Evolutionary conservation across 2,329 filamentous ascomycete genomes (phyloP).

Genomic region (Claviceps sp.): DNA sequence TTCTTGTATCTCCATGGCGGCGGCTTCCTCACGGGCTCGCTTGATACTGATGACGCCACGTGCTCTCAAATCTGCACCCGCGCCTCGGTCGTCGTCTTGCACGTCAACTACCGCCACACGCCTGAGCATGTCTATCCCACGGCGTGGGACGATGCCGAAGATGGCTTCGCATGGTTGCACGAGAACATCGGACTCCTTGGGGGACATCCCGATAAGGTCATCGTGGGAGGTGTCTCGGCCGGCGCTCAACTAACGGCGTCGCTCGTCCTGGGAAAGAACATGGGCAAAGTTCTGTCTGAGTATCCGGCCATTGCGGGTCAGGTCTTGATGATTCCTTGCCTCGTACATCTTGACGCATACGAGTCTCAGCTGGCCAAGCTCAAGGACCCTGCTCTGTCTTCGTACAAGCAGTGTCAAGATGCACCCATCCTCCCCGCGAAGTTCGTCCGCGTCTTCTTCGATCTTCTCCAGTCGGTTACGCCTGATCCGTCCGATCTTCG

Average conservation of each 20-base stretch:
- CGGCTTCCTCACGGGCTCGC: not conserved
- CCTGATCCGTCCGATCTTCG: not conserved
- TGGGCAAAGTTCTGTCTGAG: not conserved
- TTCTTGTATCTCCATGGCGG: not conserved
- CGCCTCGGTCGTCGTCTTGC: not conserved
- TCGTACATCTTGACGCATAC: not conserved
- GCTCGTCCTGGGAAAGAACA: not conserved
- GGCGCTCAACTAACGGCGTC: not conserved
- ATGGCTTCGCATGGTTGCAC: not conserved
- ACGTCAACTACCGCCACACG: not conserved
- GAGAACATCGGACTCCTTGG: not conserved
- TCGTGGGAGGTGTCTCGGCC: not conserved
- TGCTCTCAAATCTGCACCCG: not conserved
- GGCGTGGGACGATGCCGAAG: not conserved
- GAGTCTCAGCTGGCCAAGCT: not conserved
- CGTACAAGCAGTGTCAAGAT: not conserved
- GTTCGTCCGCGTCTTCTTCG: not conserved
- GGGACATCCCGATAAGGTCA: not conserved
- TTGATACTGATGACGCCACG: not conserved
- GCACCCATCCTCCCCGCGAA: not conserved
- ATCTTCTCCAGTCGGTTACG: not conserved
- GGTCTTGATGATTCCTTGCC: not conserved
- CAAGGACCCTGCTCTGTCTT: not conserved
- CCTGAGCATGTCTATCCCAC: not conserved
- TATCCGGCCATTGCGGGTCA: not conserved